A percentile compares a stretch with the other conserved stretches of the same genome.
These are phyloP conservation scores for Sclerotinia glacialis DNA, from an alignment of 2,329 filamentous ascomycete species.

Conservation along the genomic window DNA sequence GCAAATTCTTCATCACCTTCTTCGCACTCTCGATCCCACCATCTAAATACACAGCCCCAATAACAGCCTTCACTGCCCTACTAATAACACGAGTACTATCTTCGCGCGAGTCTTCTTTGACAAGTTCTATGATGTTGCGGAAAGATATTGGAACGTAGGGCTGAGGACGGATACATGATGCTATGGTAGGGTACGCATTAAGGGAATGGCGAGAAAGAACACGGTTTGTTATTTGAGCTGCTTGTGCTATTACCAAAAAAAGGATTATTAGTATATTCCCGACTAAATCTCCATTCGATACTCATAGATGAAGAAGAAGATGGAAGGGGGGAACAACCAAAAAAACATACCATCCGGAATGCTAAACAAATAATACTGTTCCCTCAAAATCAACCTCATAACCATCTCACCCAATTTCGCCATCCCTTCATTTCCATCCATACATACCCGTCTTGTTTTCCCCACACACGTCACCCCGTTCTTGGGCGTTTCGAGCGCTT, in stretches of 20 bases:
- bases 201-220: neutral
- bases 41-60: slow-evolving; percentile 33
- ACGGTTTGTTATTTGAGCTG: neutral
- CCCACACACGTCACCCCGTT: slow-evolving; percentile 27
- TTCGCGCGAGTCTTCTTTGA: slow-evolving; percentile 28
- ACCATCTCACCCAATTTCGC: slow-evolving; percentile 27
- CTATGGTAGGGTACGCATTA: neutral
- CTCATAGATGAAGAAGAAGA: neutral
- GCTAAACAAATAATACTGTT: slow-evolving; percentile 28
- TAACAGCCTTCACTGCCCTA: slow-evolving; percentile 30
- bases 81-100: slow-evolving; percentile 23
- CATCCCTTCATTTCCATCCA: slow-evolving; percentile 28
- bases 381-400: slow-evolving; percentile 27
- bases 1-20: slow-evolving; percentile 26
- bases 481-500: slow-evolving; percentile 29
- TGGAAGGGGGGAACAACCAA: neutral
- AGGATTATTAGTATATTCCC: neutral
- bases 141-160: neutral
- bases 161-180: slow-evolving; percentile 5
- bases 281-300: neutral
- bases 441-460: slow-evolving; percentile 21
- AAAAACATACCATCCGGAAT: slow-evolving; percentile 23
- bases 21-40: slow-evolving; percentile 28
- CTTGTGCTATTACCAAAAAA: neutral
- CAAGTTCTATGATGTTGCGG: neutral